Evolutionary conservation across 1,284 basidiomycete genomes (phyloP), one percentile per base, ranked within the genome.

Genomic region (Ganoderma sinense): DNA sequence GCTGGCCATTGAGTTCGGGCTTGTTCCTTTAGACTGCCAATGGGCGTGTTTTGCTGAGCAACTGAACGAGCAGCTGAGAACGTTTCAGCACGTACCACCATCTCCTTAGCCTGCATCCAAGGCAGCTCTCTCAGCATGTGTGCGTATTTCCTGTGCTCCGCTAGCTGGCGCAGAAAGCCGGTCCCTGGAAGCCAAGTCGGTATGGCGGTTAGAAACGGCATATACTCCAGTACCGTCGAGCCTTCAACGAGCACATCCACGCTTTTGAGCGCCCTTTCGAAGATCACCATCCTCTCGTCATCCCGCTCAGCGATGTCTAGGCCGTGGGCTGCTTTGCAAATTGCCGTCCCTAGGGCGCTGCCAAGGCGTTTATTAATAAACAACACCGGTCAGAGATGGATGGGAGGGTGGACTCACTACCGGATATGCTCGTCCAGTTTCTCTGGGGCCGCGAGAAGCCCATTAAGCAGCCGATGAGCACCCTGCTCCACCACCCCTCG

Each of bases 201-300:
- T 5, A 62, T 14, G 23, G 36, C 39, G 16, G 62, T 62, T 4
- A 65, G 39, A 23, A 64, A 58, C 1, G 76, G 73, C 39, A 77
- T 64, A 40, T 56, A 68, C n/a, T 74, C 71, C 4, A 75, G 33
- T 16, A 68, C 31, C 8, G 33, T 53, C 18, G 67, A 33, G 13
- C 62, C 63, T 10, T 48, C 14, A 23, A 62, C 36, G 13, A 68
- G 63, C 4, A 60, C 23, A 10, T 65, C 63, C 26, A 68, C 14
- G 48, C 59, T 65, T 16, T 48, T 23, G 6, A 68, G 51, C 5
- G 63, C 56, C 36, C 64, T 58, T 20, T 68, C 63, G 16, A 65
- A 59, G 16, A 41, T 55, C 36, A 23, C 5, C 39, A 69, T 66
- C 33, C 60, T 39, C 33, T 29, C 20, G 60, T 62, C 64, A 14